Evolutionary conservation across 1,284 basidiomycete genomes (phyloP).

Genomic region (Melampsora larici-populina): DNA sequence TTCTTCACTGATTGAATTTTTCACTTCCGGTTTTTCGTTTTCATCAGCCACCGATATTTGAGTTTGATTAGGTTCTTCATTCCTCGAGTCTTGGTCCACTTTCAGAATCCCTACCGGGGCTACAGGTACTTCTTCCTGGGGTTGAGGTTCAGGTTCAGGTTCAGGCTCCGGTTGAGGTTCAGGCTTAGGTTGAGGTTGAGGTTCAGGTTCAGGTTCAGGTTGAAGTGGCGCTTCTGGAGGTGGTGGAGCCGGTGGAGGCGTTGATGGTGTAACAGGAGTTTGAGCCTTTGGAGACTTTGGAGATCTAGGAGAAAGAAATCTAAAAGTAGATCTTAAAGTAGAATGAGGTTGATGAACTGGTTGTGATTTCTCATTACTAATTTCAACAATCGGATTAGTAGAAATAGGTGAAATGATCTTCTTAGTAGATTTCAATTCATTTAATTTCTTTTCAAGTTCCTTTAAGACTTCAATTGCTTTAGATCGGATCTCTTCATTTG

Average conservation of each 20-base stretch:
- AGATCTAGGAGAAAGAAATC: slow-evolving; percentile 28
- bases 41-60: too few species aligned
- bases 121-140: not conserved
- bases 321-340: slow-evolving; percentile 20
- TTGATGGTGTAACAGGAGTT: not conserved
- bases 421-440: not conserved
- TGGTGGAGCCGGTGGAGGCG: not conserved
- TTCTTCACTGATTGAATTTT: too few species aligned
- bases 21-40: too few species aligned
- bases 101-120: not conserved
- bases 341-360: not conserved
- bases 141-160: too few species aligned
- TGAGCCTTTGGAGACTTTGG: not conserved
- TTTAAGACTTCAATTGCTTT: slow-evolving; percentile 7
- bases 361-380: too few species aligned
- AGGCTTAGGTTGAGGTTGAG: too few species aligned
- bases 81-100: too few species aligned
- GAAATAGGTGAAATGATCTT: not conserved
- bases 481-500: slow-evolving; percentile 15
- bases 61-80: too few species aligned
- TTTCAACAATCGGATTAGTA: not conserved
- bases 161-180: too few species aligned
- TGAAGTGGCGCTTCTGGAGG: not conserved
- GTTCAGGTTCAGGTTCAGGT: not conserved
- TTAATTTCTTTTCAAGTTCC: not conserved